These are phyloP conservation scores for Globisporangium spiculum DNA, from an alignment of 352 stramenopile species.

Conservation along the genomic window DNA sequence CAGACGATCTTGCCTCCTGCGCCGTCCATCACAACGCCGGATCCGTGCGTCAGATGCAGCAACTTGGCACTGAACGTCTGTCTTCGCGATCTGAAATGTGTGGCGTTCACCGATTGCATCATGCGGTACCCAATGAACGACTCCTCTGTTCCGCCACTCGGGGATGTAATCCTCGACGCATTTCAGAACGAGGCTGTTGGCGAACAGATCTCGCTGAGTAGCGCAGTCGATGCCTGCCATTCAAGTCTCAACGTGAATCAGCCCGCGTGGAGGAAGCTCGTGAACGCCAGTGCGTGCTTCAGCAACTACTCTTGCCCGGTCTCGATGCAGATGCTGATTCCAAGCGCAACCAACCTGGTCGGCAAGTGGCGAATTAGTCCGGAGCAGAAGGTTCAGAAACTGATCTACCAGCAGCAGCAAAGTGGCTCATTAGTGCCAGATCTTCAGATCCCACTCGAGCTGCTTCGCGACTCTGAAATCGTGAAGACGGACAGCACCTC, in stretches of 20 bases:
- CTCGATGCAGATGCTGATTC: constrained; percentile 36
- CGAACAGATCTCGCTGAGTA: constrained; percentile 28
- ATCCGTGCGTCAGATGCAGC: constrained; percentile 27
- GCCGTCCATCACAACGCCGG: constrained; percentile 8
- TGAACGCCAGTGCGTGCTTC: constrained; percentile 53
- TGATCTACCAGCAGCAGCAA: constrained; percentile 33
- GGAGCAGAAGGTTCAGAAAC: constrained; percentile 22
- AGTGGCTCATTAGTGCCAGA: not conserved
- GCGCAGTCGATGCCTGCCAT: constrained; percentile 34
- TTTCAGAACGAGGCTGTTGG: constrained; percentile 28
- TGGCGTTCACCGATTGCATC: constrained; percentile 55
- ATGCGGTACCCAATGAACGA: constrained; percentile 22
- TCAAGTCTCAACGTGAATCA: constrained; percentile 27
- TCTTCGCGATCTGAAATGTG: constrained; percentile 45
- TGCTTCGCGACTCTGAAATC: constrained; percentile 19
- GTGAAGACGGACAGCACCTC: constrained; percentile 23
- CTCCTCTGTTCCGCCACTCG: constrained; percentile 12
- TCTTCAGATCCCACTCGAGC: constrained; percentile 21
- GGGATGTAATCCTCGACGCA: constrained; percentile 36
- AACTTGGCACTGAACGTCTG: constrained; percentile 41
- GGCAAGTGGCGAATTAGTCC: constrained; percentile 38
- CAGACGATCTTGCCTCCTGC: constrained; percentile 19
- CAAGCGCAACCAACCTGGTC: constrained; percentile 23
- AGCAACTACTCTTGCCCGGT: constrained; percentile 38
- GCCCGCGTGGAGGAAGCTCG: constrained; percentile 41